Percentiles rank a stretch among this genome's conserved stretches.
Evolutionary conservation across 768 basidiomycete genomes (phyloP).

Genomic region (Mycena metata): DNA sequence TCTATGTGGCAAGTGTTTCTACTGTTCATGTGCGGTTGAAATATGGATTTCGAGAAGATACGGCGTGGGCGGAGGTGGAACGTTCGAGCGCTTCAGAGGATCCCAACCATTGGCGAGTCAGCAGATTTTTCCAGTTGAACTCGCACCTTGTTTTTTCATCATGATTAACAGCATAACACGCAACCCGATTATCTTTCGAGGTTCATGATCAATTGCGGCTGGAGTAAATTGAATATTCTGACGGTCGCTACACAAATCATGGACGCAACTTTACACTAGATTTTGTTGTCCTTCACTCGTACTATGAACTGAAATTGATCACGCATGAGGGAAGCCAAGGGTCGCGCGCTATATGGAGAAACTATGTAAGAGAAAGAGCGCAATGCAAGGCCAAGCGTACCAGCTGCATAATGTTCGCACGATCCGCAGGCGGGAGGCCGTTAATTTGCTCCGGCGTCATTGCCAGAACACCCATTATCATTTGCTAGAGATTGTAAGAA

Average conservation of each 20-base stretch:
- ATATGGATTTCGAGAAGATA: slow-evolving; percentile 25
- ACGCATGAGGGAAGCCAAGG: slow-evolving; percentile 16
- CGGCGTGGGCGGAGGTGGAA: slow-evolving; percentile 47
- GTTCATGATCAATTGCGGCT: slow-evolving; percentile 47
- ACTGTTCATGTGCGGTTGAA: background rate
- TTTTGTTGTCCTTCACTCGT: background rate
- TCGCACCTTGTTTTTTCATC: background rate
- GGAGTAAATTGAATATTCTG: slow-evolving; percentile 46
- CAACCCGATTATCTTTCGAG: slow-evolving; percentile 50
- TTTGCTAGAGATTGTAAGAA: slow-evolving; percentile 58
- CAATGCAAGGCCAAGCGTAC: slow-evolving; percentile 59
- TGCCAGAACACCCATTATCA: slow-evolving; percentile 82
- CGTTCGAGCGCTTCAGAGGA: slow-evolving; percentile 43
- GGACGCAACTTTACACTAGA: slow-evolving; percentile 37
- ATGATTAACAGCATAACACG: slow-evolving; percentile 43
- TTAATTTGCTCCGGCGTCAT: slow-evolving; percentile 92
- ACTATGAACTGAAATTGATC: background rate
- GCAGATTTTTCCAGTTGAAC: background rate
- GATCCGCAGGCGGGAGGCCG: slow-evolving; percentile 77
- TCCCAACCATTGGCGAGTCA: slow-evolving; percentile 44
- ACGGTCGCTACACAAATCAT: slow-evolving; percentile 45
- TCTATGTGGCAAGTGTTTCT: slow-evolving; percentile 39
- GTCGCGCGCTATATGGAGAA: slow-evolving; percentile 21
- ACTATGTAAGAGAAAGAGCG: background rate
- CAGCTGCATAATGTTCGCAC: slow-evolving; percentile 85